Base-by-base conservation (phyloP, 2,329 filamentous ascomycete genomes). In the Simplicillium sp. region DNA sequence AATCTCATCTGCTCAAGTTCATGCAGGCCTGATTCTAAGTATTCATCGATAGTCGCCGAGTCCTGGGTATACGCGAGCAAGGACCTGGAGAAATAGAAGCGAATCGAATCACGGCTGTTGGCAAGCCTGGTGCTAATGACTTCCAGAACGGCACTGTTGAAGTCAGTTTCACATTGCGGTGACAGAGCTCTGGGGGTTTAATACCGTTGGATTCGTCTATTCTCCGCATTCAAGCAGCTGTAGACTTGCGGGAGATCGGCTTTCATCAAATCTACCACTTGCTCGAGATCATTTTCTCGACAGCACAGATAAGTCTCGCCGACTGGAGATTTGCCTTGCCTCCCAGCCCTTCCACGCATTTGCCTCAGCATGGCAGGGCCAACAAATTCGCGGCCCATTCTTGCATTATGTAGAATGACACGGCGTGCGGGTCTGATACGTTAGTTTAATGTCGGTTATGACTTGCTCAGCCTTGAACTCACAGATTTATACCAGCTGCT, bases 291-390 rank as follows among this genome's bases (percentile, higher is more conserved):
- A 9, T 67, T 60, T 50, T 78, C 73, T 25, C 78, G 73, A 52
- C 84, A 88, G 54, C 84, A 87, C 1, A 88, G 64, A 55, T 84
- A 88, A 2, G 82, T 88, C 61, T 88, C 84, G 2, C 84, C 84
- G 36, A 84, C 65, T 38, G 84, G 81, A 41, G 86, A 82, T 53
- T 87, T 88, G 37, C 84, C 84, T 59, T 87, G 87, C 40, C 84
- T 73, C 7, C 84, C 84, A 15, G 84, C 84, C 45, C 84, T 73
- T 3, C 84, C 84, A 53, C 83, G 75, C 84, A 88, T 89, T 59
- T 89, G 84, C 37, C 83, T 76, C 58, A 89, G 66, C 80, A 89
- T 84, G 4, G 84, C 79, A 11, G 84, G 84, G 0, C 82, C 84
- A n/a, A 88, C 75, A 37, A 87, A 65, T 36, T 87, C 82, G 39